Evolutionary conservation across 2,329 filamentous ascomycete species (phyloP).

Genomic region (Neofusicoccum sp.): DNA sequence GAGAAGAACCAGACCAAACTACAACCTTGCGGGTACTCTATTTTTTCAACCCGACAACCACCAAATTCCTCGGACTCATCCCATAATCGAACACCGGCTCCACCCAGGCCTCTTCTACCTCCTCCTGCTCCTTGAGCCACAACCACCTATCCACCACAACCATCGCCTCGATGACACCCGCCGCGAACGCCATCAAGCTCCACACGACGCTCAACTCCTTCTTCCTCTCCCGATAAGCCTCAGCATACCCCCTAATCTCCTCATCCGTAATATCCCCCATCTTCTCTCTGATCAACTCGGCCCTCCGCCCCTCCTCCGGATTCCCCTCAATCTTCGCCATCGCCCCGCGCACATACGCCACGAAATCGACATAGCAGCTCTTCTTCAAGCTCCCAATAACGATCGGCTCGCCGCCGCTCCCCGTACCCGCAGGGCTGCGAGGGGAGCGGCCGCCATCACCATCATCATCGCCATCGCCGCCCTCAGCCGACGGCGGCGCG

Average conservation of each 20-base stretch:
- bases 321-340: conserved; percentile 49
- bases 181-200: conserved; percentile 95
- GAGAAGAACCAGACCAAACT: no score
- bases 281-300: conserved; percentile 58
- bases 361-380: conserved; percentile 72
- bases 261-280: conserved; percentile 70
- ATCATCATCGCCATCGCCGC: conserved; percentile 26
- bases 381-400: conserved; percentile 86
- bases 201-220: conserved; percentile 85
- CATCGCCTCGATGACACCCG: conserved; percentile 80
- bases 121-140: conserved; percentile 74
- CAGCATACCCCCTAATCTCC: conserved; percentile 70
- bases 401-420: conserved; percentile 71
- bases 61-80: conserved; percentile 83
- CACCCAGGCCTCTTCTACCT: conserved; percentile 77
- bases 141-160: conserved; percentile 90
- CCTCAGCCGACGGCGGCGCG: conserved; percentile 46
- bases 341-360: conserved; percentile 81
- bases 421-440: conserved; percentile 85
- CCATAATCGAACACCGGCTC: conserved; percentile 89
- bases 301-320: conserved; percentile 45
- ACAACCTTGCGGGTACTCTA: no score
- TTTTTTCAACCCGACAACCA: conserved; percentile 86
- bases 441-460: conserved; percentile 45
- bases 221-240: conserved; percentile 62